These are phyloP conservation scores for Wallemia hederae DNA, from an alignment of 1,284 basidiomycete genomes.

Conservation along the genomic window DNA sequence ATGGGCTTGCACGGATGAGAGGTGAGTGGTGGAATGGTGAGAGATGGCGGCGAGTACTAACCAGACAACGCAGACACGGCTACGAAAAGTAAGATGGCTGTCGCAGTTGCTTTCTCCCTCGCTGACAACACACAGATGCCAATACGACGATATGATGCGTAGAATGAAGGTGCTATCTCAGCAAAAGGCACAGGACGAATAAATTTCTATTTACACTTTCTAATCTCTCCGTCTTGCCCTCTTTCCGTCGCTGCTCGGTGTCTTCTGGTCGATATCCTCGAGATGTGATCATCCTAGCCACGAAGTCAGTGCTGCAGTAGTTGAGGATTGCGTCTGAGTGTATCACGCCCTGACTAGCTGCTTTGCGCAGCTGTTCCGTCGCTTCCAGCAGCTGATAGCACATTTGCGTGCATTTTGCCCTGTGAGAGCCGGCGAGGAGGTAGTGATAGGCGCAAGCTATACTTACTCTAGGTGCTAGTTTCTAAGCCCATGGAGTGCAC, in stretches of 20 bases:
- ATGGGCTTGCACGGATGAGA: constrained; percentile 56
- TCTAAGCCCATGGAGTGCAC: too few relatives aligned
- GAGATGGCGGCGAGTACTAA: not conserved
- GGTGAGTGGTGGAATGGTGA: constrained; percentile 13
- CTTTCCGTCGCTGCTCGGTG: not conserved
- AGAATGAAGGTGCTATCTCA: constrained; percentile 52
- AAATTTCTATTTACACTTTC: not conserved
- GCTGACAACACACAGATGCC: constrained; percentile 27
- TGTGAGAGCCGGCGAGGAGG: too few relatives aligned
- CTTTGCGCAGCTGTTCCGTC: not conserved
- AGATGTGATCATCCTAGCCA: not conserved
- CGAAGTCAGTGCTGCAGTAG: not conserved
- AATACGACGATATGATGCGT: constrained; percentile 63
- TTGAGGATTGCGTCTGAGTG: not conserved
- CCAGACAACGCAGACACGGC: not conserved
- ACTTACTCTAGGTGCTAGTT: too few relatives aligned
- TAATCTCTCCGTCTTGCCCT: not conserved
- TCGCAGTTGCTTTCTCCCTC: not conserved
- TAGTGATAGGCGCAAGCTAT: too few relatives aligned
- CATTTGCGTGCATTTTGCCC: not conserved
- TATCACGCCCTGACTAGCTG: not conserved
- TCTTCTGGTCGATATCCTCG: not conserved
- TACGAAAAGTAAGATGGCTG: not conserved
- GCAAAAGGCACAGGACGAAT: constrained; percentile 20
- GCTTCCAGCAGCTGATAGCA: not conserved